Evolutionary conservation across 495 filamentous ascomycete species (phyloP).

Genomic region (Annulohypoxylon stygium): DNA sequence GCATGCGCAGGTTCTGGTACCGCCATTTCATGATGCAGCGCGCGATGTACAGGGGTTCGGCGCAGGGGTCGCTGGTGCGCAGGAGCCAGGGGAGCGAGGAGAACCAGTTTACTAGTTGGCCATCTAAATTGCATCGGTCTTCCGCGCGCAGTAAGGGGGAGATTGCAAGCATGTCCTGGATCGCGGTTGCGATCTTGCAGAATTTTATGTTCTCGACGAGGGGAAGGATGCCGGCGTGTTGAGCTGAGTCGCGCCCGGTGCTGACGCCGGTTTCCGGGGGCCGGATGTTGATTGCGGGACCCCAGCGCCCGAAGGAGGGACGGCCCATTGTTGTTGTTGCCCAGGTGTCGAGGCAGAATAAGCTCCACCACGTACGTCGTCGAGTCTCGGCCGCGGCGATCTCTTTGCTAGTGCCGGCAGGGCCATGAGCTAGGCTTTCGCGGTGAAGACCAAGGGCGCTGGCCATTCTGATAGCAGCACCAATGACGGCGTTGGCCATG

Average conservation of each 20-base stretch:
- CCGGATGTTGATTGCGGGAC: constrained; percentile 78
- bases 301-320: constrained; percentile 80
- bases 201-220: constrained; percentile 83
- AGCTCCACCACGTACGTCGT: constrained; percentile 82
- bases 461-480: constrained; percentile 77
- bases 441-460: constrained; percentile 80
- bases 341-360: constrained; percentile 86
- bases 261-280: constrained; percentile 69
- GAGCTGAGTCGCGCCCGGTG: constrained; percentile 63
- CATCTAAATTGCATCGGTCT: constrained; percentile 74
- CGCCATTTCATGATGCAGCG: constrained; percentile 86
- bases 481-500: constrained; percentile 75
- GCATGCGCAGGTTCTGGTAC: constrained; percentile 81
- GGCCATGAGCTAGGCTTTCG: constrained; percentile 69
- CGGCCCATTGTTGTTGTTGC: constrained; percentile 81
- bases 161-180: constrained; percentile 81
- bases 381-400: constrained; percentile 72
- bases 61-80: constrained; percentile 75
- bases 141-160: constrained; percentile 73
- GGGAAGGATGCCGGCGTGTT: constrained; percentile 74
- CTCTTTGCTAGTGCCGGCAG: constrained; percentile 59
- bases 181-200: constrained; percentile 81
- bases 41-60: constrained; percentile 75
- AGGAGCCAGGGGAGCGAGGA: constrained; percentile 78
- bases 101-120: constrained; percentile 78